These are phyloP conservation scores for Lichtheimia hyalospora DNA, from an alignment of 371 early-diverging fungal species.

Conservation along the genomic window DNA sequence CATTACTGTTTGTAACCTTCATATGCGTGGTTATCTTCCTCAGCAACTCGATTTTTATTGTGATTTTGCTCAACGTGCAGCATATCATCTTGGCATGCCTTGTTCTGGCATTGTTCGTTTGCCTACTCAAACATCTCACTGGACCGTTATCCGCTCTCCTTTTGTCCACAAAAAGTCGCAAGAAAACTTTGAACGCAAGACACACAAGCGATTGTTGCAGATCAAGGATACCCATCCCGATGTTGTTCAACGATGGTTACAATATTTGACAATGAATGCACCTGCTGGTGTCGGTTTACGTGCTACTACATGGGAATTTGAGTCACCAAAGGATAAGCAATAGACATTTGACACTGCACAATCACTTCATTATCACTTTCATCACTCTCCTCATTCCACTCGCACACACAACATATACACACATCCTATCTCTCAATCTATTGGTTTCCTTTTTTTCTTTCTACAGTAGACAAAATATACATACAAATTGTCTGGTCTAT, in stretches of 20 bases:
- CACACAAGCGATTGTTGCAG: constrained; percentile 82
- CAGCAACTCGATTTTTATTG: constrained; percentile 86
- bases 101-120: constrained; percentile 74
- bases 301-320: constrained; percentile 70
- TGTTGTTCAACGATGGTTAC: constrained; percentile 75
- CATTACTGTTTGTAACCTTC: constrained; percentile 73
- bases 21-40: constrained; percentile 72
- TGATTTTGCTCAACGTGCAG: constrained; percentile 84
- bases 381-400: too few relatives aligned
- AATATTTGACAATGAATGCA: constrained; percentile 72
- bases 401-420: too few relatives aligned
- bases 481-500: neutral
- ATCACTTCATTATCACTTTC: neutral
- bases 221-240: constrained; percentile 81
- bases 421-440: too few relatives aligned
- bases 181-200: constrained; percentile 93
- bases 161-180: constrained; percentile 96
- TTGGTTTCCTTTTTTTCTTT: too few relatives aligned
- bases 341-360: neutral
- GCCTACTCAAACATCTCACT: constrained; percentile 79
- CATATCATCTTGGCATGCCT: constrained; percentile 75
- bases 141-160: constrained; percentile 93
- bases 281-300: constrained; percentile 80
- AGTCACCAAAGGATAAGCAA: constrained; percentile 27
- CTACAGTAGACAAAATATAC: neutral